phyloP scores from a whole-genome alignment of 805 yeast genomes.

The Saccharomycopsis microspora region DNA sequence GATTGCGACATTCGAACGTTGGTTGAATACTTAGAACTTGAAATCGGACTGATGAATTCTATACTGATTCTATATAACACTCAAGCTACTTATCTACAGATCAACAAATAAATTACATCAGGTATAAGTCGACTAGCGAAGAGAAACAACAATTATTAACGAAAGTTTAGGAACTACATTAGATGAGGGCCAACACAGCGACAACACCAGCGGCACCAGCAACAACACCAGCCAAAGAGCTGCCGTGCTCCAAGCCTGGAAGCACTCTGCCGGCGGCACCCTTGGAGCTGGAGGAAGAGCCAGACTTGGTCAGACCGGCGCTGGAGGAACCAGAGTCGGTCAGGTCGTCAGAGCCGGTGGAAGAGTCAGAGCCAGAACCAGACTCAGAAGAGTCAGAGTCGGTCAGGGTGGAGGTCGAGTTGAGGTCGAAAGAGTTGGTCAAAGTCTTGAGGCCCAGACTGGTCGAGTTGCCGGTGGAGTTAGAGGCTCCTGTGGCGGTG shows the following conservation, averaged over 20 bases:
- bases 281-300: constrained; percentile 22
- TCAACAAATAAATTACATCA: background rate
- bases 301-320: background rate
- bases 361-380: background rate
- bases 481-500: background rate
- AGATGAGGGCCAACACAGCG: constrained; percentile 16
- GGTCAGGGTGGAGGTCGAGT: constrained; percentile 4
- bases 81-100: too few species aligned
- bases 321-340: background rate
- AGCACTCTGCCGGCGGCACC: constrained; percentile 37
- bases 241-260: constrained; percentile 26
- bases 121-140: background rate
- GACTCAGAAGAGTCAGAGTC: constrained; percentile 1
- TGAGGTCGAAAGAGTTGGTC: constrained; percentile 6
- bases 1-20: too few species aligned
- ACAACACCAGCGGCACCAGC: constrained; percentile 31
- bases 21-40: too few species aligned
- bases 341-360: constrained; percentile 1
- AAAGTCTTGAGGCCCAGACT: constrained; percentile 1
- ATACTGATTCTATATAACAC: too few species aligned
- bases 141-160: background rate
- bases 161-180: constrained; percentile 7
- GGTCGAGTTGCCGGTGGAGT: background rate
- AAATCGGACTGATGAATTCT: too few species aligned
- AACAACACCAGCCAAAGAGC: constrained; percentile 4